phyloP scores from a whole-genome alignment of 352 stramenopile species.

The Phytophthora sansomeana region DNA sequence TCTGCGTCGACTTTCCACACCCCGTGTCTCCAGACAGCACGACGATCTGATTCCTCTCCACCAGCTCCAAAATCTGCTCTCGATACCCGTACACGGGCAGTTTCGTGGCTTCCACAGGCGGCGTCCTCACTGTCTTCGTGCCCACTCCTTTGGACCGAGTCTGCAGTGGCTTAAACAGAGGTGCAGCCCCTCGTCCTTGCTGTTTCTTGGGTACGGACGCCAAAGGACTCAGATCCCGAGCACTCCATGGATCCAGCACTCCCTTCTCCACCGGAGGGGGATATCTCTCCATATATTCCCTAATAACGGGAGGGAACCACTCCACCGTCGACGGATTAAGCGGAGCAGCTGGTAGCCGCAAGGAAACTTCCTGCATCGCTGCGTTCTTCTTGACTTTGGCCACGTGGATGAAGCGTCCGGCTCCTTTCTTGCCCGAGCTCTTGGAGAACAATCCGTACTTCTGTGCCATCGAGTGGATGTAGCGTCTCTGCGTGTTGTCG shows the following conservation, averaged over 20 bases:
- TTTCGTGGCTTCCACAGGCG: constrained; percentile 32
- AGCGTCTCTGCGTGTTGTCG: constrained; percentile 82
- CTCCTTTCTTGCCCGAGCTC: constrained; percentile 72
- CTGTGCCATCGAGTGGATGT: constrained; percentile 82
- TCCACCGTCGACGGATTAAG: constrained; percentile 39
- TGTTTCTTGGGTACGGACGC: constrained; percentile 18
- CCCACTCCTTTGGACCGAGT: constrained; percentile 3
- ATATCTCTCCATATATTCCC: constrained; percentile 56
- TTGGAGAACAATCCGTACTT: constrained; percentile 88
- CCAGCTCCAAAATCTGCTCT: constrained; percentile 68
- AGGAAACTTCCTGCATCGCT: constrained; percentile 74
- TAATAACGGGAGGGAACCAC: constrained; percentile 56
- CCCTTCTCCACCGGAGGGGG: constrained; percentile 22
- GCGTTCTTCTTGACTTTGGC: constrained; percentile 87
- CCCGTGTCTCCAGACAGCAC: constrained; percentile 95
- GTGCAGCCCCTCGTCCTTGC: constrained; percentile 18
- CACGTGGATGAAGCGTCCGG: constrained; percentile 77
- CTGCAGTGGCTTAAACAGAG: constrained; percentile 56
- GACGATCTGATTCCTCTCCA: constrained; percentile 88
- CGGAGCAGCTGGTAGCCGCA: constrained; percentile 50
- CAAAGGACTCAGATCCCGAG: constrained; percentile 24
- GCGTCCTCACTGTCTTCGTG: constrained; percentile 27
- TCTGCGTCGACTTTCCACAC: constrained; percentile 94
- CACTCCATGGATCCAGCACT: constrained; percentile 43
- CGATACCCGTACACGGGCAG: constrained; percentile 73